These are phyloP conservation scores for Plasmopara muralis DNA, from an alignment of 352 stramenopile species.

Conservation along the genomic window DNA sequence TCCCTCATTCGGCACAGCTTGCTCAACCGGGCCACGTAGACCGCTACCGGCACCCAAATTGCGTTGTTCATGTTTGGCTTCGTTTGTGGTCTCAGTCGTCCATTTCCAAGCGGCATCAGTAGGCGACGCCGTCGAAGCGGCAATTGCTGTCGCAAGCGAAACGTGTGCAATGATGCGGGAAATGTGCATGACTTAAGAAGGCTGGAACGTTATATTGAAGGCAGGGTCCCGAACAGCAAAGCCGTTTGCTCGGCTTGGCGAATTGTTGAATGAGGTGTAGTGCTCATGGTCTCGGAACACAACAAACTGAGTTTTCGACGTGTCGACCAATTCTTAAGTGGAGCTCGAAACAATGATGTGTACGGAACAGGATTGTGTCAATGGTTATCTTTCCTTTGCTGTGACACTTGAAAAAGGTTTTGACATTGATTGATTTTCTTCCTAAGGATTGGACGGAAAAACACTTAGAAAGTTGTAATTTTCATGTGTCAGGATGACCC, in stretches of 20 bases:
- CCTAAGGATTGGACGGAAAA: too few relatives aligned
- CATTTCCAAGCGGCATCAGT: constrained; percentile 18
- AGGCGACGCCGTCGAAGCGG: constrained; percentile 12
- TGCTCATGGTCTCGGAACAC: too few relatives aligned
- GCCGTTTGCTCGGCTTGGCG: constrained; percentile 15
- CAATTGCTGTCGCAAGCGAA: constrained; percentile 21
- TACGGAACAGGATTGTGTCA: too few relatives aligned
- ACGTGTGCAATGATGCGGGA: constrained; percentile 27
- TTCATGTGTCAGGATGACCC: too few relatives aligned
- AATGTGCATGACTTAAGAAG: constrained; percentile 21
- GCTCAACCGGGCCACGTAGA: constrained; percentile 12
- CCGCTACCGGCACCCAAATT: constrained; percentile 21
- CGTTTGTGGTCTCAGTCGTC: constrained; percentile 12
- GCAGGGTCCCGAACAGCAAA: constrained; percentile 18
- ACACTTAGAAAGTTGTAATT: too few relatives aligned
- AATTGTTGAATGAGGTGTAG: constrained; percentile 28
- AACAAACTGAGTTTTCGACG: too few relatives aligned
- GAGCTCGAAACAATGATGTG: too few relatives aligned
- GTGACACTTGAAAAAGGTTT: too few relatives aligned
- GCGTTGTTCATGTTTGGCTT: constrained; percentile 7
- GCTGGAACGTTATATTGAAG: constrained; percentile 19
- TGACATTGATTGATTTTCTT: too few relatives aligned
- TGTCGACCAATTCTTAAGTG: too few relatives aligned
- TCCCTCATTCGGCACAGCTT: constrained; percentile 5
- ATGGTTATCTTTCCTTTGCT: too few relatives aligned